Conservation (phyloP, 179 eudicot species). For the Amaranthus tricolor region DNA sequence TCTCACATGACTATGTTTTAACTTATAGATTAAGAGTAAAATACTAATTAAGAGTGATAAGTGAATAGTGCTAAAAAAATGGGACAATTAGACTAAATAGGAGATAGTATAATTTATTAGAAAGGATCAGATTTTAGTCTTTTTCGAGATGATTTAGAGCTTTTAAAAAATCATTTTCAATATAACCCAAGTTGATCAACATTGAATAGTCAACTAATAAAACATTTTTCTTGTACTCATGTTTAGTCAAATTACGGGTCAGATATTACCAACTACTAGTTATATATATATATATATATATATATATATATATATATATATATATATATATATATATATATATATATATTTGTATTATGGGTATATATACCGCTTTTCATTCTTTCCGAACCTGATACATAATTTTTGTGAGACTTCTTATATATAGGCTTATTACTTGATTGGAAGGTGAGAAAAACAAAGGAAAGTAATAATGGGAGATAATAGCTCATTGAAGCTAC, state of each 20-base stretch:
- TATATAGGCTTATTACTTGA: not conserved
- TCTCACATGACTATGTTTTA: no score
- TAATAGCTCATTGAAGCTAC: conserved; percentile 19
- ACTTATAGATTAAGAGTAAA: no score
- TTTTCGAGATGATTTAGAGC: not conserved
- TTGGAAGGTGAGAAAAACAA: no score
- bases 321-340: not conserved
- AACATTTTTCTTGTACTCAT: not conserved
- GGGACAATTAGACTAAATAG: no score
- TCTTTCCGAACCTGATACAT: no score
- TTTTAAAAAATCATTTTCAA: not conserved
- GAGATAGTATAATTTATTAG: not conserved
- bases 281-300: not conserved
- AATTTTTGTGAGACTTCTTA: no score
- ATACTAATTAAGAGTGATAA: no score
- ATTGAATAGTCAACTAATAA: not conserved
- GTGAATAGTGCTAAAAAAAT: no score
- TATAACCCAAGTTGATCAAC: not conserved
- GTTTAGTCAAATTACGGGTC: not conserved
- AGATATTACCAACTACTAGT: not conserved
- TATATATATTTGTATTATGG: not conserved
- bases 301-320: not conserved
- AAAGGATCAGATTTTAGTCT: not conserved
- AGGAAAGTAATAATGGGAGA: conserved; percentile 13
- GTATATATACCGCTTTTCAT: not conserved